Percentiles rank a stretch among this genome's conserved stretches.
Conservation (phyloP, 352 stramenopile genomes). For the Phytophthora europaea region DNA sequence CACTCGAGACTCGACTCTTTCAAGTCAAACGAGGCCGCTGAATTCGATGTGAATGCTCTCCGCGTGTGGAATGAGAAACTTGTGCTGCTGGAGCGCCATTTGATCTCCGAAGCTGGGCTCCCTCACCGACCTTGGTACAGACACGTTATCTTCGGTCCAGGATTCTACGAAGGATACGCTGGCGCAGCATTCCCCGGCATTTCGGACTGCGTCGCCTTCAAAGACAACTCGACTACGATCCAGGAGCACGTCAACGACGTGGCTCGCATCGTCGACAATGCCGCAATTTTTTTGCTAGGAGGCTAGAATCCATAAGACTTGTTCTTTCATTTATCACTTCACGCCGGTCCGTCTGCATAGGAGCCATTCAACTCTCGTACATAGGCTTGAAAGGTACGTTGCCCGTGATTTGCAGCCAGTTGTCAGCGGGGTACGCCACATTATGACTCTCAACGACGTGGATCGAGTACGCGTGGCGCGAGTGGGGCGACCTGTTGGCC, state of each 20-base stretch:
- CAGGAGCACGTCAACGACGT: conserved; percentile 38
- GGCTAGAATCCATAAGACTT: not conserved
- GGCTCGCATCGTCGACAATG: conserved; percentile 19
- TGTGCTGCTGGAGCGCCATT: conserved; percentile 25
- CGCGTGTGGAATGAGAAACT: conserved; percentile 25
- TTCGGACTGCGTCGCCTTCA: conserved; percentile 25
- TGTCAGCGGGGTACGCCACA: conserved; percentile 87
- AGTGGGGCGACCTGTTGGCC: conserved; percentile 90
- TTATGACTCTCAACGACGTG: conserved; percentile 95
- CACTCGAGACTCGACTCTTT: conserved; percentile 20
- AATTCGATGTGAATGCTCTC: conserved; percentile 1
- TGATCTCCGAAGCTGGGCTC: conserved; percentile 22
- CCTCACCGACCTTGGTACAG: conserved; percentile 35
- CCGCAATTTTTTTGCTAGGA: conserved; percentile 38
- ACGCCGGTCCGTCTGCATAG: not conserved
- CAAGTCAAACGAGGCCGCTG: conserved; percentile 20
- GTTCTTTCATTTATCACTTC: not conserved
- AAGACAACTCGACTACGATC: conserved; percentile 22
- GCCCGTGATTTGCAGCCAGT: conserved; percentile 95
- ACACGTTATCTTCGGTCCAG: conserved; percentile 35
- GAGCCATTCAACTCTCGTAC: conserved; percentile 49
- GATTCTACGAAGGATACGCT: conserved; percentile 34
- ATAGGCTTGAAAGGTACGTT: conserved; percentile 72
- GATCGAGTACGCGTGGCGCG: conserved; percentile 96
- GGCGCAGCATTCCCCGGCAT: conserved; percentile 32